phyloP scores from a whole-genome alignment of 805 yeast genomes.

The Saccharomycopsis fermentans region DNA sequence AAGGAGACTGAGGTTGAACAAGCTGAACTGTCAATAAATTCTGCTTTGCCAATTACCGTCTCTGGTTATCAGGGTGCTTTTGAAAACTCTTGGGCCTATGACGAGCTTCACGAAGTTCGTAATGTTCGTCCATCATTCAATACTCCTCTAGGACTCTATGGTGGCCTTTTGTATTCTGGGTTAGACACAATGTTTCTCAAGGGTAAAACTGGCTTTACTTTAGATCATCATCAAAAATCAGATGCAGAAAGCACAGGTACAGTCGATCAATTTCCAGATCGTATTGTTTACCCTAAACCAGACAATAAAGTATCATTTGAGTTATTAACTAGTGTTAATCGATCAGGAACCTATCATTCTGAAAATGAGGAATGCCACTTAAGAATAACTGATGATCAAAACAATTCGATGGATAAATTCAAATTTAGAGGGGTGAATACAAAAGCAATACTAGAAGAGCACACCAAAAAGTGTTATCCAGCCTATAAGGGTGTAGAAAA shows the following conservation, averaged over 20 bases:
- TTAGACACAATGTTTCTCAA: constrained; percentile 64
- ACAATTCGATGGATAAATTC: constrained; percentile 27
- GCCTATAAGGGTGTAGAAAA: constrained; percentile 79
- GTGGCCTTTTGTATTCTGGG: constrained; percentile 82
- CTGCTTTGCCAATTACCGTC: constrained; percentile 17
- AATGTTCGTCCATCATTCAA: constrained; percentile 90
- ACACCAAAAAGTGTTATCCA: constrained; percentile 36
- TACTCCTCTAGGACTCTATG: constrained; percentile 59
- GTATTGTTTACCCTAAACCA: constrained; percentile 89
- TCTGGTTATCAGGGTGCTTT: constrained; percentile 52
- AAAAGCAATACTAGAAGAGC: constrained; percentile 18
- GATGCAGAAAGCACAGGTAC: constrained; percentile 65
- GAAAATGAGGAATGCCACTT: constrained; percentile 91
- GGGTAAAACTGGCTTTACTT: constrained; percentile 86
- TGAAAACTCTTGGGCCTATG: constrained; percentile 72
- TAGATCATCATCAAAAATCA: constrained; percentile 47
- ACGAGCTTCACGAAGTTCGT: constrained; percentile 77
- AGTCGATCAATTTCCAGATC: constrained; percentile 49
- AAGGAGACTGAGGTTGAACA: constrained; percentile 32
- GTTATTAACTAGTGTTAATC: constrained; percentile 82
- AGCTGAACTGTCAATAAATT: constrained; percentile 26
- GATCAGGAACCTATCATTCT: constrained; percentile 94
- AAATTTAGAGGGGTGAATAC: constrained; percentile 22
- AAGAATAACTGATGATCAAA: constrained; percentile 37
- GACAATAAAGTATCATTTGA: constrained; percentile 92